Conservation (phyloP, 345 rosid genomes). For the Eucalyptus coolabah region DNA sequence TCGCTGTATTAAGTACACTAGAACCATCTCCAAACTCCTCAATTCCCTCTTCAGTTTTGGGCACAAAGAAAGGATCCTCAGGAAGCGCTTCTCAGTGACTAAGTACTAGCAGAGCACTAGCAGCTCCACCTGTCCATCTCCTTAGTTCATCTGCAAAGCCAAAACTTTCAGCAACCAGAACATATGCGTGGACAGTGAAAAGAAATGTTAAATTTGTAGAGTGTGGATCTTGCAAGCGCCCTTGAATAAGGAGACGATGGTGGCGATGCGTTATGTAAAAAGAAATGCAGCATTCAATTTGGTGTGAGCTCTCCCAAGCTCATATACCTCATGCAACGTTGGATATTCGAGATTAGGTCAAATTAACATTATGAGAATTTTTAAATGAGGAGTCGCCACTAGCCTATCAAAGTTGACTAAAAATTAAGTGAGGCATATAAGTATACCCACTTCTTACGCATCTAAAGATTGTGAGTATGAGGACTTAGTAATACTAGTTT, state of each 20-base stretch:
- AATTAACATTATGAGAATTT: too few relatives aligned
- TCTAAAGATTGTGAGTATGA: too few relatives aligned
- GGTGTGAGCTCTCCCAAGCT: too few relatives aligned
- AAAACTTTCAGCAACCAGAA: slow-evolving; percentile 76
- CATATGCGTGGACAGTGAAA: slow-evolving; percentile 69
- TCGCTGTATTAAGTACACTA: slow-evolving; percentile 71
- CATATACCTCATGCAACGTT: too few relatives aligned
- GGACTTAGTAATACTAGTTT: too few relatives aligned
- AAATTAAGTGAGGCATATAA: too few relatives aligned
- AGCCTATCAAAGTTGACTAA: too few relatives aligned
- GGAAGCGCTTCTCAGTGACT: slow-evolving; percentile 84
- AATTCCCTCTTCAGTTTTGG: slow-evolving; percentile 77
- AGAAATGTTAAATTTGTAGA: background rate
- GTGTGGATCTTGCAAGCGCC: background rate
- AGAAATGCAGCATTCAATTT: too few relatives aligned
- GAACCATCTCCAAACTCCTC: slow-evolving; percentile 91
- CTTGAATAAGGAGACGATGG: background rate
- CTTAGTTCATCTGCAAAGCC: slow-evolving; percentile 84
- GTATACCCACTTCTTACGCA: too few relatives aligned
- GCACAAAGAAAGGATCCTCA: slow-evolving; percentile 86
- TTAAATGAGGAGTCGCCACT: too few relatives aligned
- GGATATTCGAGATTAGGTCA: too few relatives aligned
- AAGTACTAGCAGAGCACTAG: slow-evolving; percentile 73
- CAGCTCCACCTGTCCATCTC: slow-evolving; percentile 69
- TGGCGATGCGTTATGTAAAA: background rate